Evolutionary conservation across 768 basidiomycete genomes (phyloP), one percentile per base, ranked within the genome.

Genomic region (Melanogaster broomeanus): DNA sequence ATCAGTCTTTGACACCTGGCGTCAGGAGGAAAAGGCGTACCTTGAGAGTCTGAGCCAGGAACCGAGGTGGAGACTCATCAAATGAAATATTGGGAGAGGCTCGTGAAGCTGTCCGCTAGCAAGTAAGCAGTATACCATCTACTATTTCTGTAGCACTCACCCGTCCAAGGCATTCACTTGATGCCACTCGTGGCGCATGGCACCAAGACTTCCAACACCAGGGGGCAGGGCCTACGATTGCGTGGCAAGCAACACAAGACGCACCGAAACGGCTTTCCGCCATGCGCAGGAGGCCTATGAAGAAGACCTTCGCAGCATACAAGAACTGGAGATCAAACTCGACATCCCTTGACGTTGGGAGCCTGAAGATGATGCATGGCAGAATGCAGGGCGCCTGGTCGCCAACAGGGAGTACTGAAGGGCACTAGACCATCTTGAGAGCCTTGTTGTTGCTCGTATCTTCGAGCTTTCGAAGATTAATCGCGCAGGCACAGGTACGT

Each of bases 401-500:
- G 38, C 42, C 6, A 19, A 33, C 4, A 16, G 39, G 3, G 45
- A 51, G 18, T 64, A 61, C 25, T 48, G 45, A 4, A 9, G 38
- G 1, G 51, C 51, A 2, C 51, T 64, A 16, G 53, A 62, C 22
- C 13, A 11, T 18, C 48, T 64, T 3, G 59, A 62, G 42, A 31
- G 47, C 0, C 39, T 62, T 8, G 39, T 62, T 13, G 51, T 61
- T 0, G 39, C 56, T 2, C 38, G 58, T 2, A 51, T 63, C 2
- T 61, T 61, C 24, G 62, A 61, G 35, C 42, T 65, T 2, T 48
- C 54, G 11, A 65, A 63, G 43, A 57, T 63, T 52, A 63, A 61
- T 22, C 42, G 42, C 27, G 56, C 57, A 4, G 42, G 52, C 2
- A 60, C 56, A 10, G 61, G 63, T 62, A 27, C 18, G 56, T 51